Base-by-base conservation (phyloP, 805 yeast genomes). In the Kuraishia borneana region DNA sequence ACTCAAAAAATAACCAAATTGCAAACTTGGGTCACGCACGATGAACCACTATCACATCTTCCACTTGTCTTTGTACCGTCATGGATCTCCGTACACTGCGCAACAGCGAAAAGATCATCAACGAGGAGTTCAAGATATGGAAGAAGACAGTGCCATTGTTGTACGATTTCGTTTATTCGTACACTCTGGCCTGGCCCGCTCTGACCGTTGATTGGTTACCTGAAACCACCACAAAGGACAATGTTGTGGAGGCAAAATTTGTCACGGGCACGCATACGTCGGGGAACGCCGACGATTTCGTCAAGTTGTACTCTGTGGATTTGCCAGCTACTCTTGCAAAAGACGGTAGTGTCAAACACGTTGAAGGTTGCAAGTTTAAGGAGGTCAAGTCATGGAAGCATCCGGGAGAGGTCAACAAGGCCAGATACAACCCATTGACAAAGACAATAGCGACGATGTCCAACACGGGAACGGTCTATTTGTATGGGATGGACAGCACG, bases 91-190 rank as follows among this genome's bases (percentile, higher is more conserved):
- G n/a, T n/a, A n/a, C 23, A 7, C 23, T 21, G 23, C 25, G 73
- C 44, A 58, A 64, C 33, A 62, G 64, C 32, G 83, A 76, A 45
- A 81, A 80, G 48, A 54, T 78, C 7, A 63, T 68, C 40, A 82
- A 82, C 46, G 94, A 82, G 54, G 92, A 82, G 56, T 81, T 69
- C 62, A 73, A 73, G 45, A 70, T 77, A 38, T 84, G 95, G 95
- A 84, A 83, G 52, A 83, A 83, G 47, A 71, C 89, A 2, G 78
- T 82, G 10, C 94, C 94, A 3, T 61, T 82, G 42, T 60, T 84
- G 39, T 84, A 84, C 54, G 83, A 78, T 44, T 69, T 79, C 40
- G 61, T 84, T 31, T 76, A 81, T 41, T 79, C 92, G 3, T 70
- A 69, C 32, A 74, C 80, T 6, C 58, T 76, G 18, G 68, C 73